phyloP scores from a whole-genome alignment of 1,284 basidiomycete genomes.

The Rhodotorula sp. region DNA sequence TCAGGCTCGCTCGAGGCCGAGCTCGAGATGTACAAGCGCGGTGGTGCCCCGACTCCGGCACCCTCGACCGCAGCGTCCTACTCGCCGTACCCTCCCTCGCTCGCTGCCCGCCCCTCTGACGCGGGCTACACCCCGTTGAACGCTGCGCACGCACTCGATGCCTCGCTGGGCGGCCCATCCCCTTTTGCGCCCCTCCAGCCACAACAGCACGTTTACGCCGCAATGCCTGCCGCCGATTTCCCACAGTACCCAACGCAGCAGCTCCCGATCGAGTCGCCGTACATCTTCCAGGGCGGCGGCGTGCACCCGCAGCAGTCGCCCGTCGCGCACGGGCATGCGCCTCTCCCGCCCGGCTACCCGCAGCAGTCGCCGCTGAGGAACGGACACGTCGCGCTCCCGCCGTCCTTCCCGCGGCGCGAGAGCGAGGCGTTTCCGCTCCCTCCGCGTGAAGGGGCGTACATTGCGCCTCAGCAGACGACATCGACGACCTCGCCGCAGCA shows the following conservation, averaged over 20 bases:
- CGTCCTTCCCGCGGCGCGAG: background rate
- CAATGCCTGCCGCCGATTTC: background rate
- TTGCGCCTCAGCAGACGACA: background rate
- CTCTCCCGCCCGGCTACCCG: background rate
- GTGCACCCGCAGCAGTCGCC: background rate
- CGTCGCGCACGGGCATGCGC: background rate
- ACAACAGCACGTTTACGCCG: background rate
- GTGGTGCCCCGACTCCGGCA: background rate
- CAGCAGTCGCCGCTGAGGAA: background rate
- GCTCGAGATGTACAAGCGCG: constrained; percentile 25
- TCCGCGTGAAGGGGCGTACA: background rate
- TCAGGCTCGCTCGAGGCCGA: constrained; percentile 34
- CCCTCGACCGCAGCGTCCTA: background rate
- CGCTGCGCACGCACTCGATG: background rate
- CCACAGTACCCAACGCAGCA: background rate
- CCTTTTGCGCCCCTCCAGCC: background rate
- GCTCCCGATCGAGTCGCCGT: constrained; percentile 16
- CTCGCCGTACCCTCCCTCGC: background rate
- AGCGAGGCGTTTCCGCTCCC: constrained; percentile 23
- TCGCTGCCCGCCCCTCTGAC: background rate
- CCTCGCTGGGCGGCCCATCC: background rate
- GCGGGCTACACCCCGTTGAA: background rate
- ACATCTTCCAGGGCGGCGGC: background rate
- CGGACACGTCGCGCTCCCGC: no score
- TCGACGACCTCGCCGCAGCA: background rate